phyloP scores from a whole-genome alignment of 2,329 filamentous ascomycete species.

The Nemania serpens region DNA sequence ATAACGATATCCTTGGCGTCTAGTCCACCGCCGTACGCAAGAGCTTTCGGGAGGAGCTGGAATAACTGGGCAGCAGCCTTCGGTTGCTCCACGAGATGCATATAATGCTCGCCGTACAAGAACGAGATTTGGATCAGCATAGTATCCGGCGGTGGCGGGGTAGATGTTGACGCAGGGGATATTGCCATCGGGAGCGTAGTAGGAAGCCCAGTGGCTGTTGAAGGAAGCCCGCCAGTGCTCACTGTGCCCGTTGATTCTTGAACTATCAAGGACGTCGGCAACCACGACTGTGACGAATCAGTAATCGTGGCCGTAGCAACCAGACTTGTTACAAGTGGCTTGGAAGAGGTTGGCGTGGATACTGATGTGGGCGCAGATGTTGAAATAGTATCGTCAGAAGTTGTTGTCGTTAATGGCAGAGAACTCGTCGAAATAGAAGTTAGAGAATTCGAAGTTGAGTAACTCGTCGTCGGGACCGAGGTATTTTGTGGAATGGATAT shows the following conservation, averaged over 20 bases:
- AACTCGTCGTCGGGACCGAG: no score
- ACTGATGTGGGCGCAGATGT: slow-evolving; percentile 18
- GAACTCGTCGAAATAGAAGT: slow-evolving; percentile 15
- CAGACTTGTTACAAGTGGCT: slow-evolving; percentile 45
- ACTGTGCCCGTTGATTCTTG: slow-evolving; percentile 51
- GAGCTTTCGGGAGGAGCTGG: slow-evolving; percentile 71
- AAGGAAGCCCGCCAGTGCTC: slow-evolving; percentile 45
- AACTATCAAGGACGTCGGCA: slow-evolving; percentile 66
- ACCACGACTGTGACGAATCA: slow-evolving; percentile 49
- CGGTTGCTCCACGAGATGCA: slow-evolving; percentile 74
- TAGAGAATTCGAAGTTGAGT: slow-evolving; percentile 13
- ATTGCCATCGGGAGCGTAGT: slow-evolving; percentile 75
- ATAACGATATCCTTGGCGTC: slow-evolving; percentile 62
- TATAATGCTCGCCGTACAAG: slow-evolving; percentile 78
- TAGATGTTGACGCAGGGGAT: slow-evolving; percentile 64
- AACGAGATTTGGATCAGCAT: slow-evolving; percentile 85
- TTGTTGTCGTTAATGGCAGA: slow-evolving; percentile 17
- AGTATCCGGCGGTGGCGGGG: slow-evolving; percentile 62
- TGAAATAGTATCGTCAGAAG: slow-evolving; percentile 20
- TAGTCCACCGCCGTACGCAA: slow-evolving; percentile 68
- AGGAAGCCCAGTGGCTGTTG: slow-evolving; percentile 61
- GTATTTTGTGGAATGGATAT: slow-evolving; percentile 16
- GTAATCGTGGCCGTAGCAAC: slow-evolving; percentile 50
- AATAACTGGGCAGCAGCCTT: slow-evolving; percentile 86
- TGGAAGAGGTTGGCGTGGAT: slow-evolving; percentile 23